phyloP scores from a whole-genome alignment of 1,284 basidiomycete species.

The Cryptococcus sp. region DNA sequence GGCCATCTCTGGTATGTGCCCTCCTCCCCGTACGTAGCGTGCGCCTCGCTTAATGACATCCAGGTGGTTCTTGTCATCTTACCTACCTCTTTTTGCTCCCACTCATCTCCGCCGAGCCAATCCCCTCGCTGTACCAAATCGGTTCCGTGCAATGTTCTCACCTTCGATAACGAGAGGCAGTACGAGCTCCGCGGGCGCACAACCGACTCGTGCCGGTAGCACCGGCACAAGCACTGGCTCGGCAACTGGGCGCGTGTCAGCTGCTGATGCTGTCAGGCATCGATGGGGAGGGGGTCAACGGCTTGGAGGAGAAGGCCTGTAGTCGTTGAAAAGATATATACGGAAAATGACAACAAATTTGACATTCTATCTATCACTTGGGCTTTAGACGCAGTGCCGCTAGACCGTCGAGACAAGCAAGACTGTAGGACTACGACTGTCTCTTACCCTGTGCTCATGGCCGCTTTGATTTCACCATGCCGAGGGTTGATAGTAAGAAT shows the following conservation, averaged over 20 bases:
- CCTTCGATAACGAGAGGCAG: constrained; percentile 2
- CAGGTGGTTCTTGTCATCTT: constrained; percentile 51
- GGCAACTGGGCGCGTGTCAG: too few relatives aligned
- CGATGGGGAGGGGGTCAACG: constrained; percentile 49
- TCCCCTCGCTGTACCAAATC: constrained; percentile 35
- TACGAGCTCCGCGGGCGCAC: constrained; percentile 13
- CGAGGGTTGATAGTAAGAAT: too few relatives aligned
- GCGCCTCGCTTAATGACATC: neutral
- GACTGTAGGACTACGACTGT: too few relatives aligned
- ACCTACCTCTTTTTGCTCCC: constrained; percentile 47
- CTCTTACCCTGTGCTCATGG: too few relatives aligned
- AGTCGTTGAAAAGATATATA: neutral
- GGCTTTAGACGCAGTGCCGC: too few relatives aligned
- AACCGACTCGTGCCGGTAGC: constrained; percentile 3
- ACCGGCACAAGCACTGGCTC: constrained; percentile 2
- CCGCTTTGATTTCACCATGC: too few relatives aligned
- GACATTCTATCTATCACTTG: too few relatives aligned
- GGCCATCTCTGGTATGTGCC: constrained; percentile 45
- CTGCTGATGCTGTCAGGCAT: constrained; percentile 31
- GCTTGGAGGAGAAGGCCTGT: constrained; percentile 39
- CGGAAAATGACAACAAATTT: too few relatives aligned
- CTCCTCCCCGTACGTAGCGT: neutral
- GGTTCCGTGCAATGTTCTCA: constrained; percentile 34
- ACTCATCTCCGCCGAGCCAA: constrained; percentile 39
- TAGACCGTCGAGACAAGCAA: too few relatives aligned